phyloP scores from a whole-genome alignment of 106 monocot genomes.

The Hemerocallis citrina region DNA sequence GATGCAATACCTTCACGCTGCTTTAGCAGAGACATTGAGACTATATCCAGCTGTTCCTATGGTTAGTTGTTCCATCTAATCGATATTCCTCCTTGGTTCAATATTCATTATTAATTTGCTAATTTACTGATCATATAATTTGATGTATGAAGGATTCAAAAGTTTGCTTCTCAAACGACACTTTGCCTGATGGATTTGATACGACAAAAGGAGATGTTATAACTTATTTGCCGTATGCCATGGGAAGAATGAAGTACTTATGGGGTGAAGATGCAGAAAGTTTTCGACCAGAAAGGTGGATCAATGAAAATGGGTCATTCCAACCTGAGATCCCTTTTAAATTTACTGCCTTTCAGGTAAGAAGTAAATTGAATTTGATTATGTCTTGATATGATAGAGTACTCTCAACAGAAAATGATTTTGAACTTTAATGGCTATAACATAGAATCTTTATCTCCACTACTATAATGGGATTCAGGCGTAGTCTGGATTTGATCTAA shows the following conservation, averaged over 20 bases:
- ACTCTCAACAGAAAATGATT: no score
- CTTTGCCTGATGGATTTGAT: constrained; percentile 38
- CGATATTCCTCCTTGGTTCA: no score
- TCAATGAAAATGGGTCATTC: constrained; percentile 32
- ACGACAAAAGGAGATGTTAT: constrained; percentile 43
- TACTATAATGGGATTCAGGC: no score
- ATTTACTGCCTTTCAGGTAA: constrained; percentile 59
- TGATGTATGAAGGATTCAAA: constrained; percentile 28
- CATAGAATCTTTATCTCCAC: no score
- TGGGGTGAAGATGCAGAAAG: constrained; percentile 65
- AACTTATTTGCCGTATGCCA: constrained; percentile 39
- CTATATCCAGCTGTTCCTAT: constrained; percentile 59
- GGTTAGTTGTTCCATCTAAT: constrained; percentile 13
- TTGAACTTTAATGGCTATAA: no score
- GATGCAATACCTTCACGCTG: constrained; percentile 70
- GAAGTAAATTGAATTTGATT: no score
- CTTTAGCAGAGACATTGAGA: constrained; percentile 55
- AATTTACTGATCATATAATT: not conserved
- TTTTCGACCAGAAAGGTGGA: constrained; percentile 59
- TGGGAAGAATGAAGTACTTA: constrained; percentile 57
- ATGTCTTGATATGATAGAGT: no score
- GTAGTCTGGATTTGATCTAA: no score
- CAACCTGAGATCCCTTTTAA: constrained; percentile 51
- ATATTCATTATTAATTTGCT: not conserved
- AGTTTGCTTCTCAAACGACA: constrained; percentile 43